Conservation (phyloP, 2,329 filamentous ascomycete species). For the Cordyceps cateniannulata region DNA sequence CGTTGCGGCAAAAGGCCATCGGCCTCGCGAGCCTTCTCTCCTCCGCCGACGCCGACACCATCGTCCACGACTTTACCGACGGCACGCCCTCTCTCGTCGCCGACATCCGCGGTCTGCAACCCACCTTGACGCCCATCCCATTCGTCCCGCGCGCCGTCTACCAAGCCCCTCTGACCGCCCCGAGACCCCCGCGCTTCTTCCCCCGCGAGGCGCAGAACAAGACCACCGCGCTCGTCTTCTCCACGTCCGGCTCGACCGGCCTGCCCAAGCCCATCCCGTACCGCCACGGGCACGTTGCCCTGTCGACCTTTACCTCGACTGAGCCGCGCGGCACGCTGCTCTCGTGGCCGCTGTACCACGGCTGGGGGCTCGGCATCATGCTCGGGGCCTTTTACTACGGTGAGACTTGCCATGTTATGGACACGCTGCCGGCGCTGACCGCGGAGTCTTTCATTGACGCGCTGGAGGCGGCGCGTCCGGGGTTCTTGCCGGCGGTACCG, state of each 20-base stretch:
- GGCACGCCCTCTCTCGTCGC: background rate
- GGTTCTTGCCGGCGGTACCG: background rate
- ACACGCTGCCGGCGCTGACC: background rate
- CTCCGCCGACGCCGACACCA: constrained; percentile 19
- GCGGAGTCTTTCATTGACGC: background rate
- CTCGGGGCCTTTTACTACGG: background rate
- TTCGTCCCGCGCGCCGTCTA: background rate
- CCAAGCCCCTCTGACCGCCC: background rate
- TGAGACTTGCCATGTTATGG: background rate
- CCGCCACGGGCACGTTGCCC: background rate
- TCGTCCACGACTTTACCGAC: constrained; percentile 19
- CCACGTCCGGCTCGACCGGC: constrained; percentile 8
- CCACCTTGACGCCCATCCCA: background rate
- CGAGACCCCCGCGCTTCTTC: background rate
- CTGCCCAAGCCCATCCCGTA: constrained; percentile 3
- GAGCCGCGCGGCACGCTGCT: background rate
- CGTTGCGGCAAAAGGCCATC: constrained; percentile 26
- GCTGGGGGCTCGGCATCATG: background rate
- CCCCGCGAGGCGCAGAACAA: background rate
- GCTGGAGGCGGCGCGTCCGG: background rate
- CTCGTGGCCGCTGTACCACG: constrained; percentile 8
- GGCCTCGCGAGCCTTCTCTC: constrained; percentile 26
- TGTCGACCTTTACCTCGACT: background rate
- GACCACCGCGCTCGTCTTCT: background rate
- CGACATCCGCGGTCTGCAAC: background rate